phyloP scores from a whole-genome alignment of 1,284 basidiomycete species.

The Singerocomus inundabilis region DNA sequence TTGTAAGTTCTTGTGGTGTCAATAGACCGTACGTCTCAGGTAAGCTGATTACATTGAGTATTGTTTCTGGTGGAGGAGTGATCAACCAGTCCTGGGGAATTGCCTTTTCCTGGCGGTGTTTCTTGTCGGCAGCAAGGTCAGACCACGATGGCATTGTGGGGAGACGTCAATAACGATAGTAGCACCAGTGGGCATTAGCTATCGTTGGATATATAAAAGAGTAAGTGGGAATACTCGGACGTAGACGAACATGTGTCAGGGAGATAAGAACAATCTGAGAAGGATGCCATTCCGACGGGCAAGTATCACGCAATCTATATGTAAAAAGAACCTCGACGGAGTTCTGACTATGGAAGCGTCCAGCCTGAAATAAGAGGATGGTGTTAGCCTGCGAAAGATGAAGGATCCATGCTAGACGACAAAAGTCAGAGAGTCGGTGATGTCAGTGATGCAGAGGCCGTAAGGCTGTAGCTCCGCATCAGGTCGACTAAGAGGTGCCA shows the following conservation, averaged over 20 bases:
- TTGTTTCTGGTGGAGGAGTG: slow-evolving; percentile 28
- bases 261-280: slow-evolving; percentile 9
- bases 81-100: slow-evolving; percentile 53
- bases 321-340: not conserved
- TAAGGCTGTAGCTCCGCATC: slow-evolving; percentile 41
- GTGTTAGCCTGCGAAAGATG: slow-evolving; percentile 17
- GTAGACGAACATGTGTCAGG: not conserved
- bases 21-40: slow-evolving; percentile 47
- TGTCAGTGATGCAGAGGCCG: slow-evolving; percentile 66
- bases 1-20: slow-evolving; percentile 44
- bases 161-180: not conserved
- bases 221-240: slow-evolving; percentile 4
- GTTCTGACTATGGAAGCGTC: not conserved
- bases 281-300: not conserved
- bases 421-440: slow-evolving; percentile 73
- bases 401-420: slow-evolving; percentile 14
- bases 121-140: slow-evolving; percentile 41
- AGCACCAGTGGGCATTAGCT: not conserved
- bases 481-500: slow-evolving; percentile 90
- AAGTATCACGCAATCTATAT: slow-evolving; percentile 7
- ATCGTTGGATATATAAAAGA: slow-evolving; percentile 11
- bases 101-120: slow-evolving; percentile 41
- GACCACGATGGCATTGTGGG: slow-evolving; percentile 40
- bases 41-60: slow-evolving; percentile 42
- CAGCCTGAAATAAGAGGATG: not conserved